A percentile compares a stretch with the other conserved stretches of the same genome.
Conservation (phyloP, 176 grass and related monocot species). For the Oryza longistaminata region DNA sequence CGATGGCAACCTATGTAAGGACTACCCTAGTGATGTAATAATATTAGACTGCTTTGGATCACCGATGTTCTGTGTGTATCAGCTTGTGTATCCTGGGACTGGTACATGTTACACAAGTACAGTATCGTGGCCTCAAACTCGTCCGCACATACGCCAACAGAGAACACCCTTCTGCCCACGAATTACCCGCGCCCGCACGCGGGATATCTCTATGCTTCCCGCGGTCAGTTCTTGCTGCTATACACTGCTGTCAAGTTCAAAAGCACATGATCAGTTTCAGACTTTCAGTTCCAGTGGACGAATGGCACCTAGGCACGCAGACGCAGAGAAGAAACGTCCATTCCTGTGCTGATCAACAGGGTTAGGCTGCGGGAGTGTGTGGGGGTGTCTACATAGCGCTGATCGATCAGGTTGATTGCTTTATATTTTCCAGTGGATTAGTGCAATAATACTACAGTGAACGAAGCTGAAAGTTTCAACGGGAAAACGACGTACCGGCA, state of each 20-base stretch:
- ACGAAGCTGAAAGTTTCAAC: constrained; percentile 28
- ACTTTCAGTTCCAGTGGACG: neutral
- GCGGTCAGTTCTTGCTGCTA: neutral
- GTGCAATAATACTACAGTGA: neutral
- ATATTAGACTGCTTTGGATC: too few relatives aligned
- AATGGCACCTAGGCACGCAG: neutral
- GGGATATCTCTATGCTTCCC: neutral
- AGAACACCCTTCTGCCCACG: neutral
- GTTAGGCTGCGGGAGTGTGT: too few relatives aligned
- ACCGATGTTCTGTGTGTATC: too few relatives aligned
- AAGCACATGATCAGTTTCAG: neutral
- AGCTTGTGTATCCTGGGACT: too few relatives aligned
- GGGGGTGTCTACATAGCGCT: neutral
- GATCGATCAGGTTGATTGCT: neutral
- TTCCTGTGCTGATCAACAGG: neutral
- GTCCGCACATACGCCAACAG: neutral
- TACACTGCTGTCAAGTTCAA: neutral
- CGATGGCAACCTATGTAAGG: too few relatives aligned
- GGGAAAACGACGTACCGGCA: neutral
- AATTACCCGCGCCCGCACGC: neutral
- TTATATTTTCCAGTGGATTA: constrained; percentile 7
- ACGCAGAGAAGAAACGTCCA: too few relatives aligned
- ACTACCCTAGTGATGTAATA: too few relatives aligned
- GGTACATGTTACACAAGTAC: too few relatives aligned
- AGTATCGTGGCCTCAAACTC: neutral